Evolutionary conservation across 768 basidiomycete species (phyloP), one percentile per base, ranked within the genome.

Genomic region (Tricholoma hemisulphureum): DNA sequence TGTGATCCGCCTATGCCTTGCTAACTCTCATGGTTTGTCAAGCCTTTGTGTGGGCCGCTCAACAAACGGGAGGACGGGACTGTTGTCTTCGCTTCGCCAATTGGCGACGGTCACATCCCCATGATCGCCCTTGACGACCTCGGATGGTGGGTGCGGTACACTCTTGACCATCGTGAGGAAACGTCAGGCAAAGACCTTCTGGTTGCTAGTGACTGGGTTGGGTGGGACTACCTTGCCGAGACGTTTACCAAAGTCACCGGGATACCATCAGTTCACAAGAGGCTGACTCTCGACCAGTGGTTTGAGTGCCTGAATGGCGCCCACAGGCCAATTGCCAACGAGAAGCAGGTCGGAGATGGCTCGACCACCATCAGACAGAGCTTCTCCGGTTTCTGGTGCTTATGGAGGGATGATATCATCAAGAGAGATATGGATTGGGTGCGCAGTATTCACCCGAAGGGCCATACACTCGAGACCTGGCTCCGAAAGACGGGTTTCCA

Each of bases 401-500:
- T 73, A 51, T 82, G 71, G 69, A 64, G 77, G 28, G 80, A 83
- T 52, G 73, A 75, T 59, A 62, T 80, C 31, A 64, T 82, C 37
- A 70, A 66, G 60, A 67, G 75, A 61, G 75, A 82, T 57, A 74
- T 78, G 71, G 73, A 74, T 6, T 80, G 78, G 77, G 69, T 80
- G 23, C 63, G 73, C 50, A 68, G 64, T 11, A 63, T 78, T 14
- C 70, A 80, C 64, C 76, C 79, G 0, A 60, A 61, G 8, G 64
- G 66, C 3, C 58, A 73, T 48, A 73, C 71, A 1, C 61, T 80
- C 21, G 76, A 77, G 62, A 71, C 60, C 34, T 80, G 78, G 78
- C 77, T 80, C 71, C 69, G 67, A 58, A 62, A 68, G 61, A 71
- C 64, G 2, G 58, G 62, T 2, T 80, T 78, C 58, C 60, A 51